Conservation (phyloP, 2,329 filamentous ascomycete species). For the Neofusicoccum parvum region DNA sequence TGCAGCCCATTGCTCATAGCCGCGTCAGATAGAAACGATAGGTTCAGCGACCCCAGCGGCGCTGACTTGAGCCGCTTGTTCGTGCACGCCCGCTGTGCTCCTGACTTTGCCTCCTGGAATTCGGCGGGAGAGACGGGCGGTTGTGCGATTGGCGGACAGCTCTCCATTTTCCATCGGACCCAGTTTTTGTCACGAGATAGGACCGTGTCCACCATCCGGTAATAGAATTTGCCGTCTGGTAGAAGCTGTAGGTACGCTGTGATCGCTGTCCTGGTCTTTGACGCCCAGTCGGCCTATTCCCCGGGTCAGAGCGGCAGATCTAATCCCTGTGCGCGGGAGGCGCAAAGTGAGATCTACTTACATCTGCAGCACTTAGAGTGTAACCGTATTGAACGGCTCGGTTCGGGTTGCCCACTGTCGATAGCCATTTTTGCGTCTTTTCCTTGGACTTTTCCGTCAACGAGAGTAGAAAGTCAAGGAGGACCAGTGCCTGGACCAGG, state of each 20-base stretch:
- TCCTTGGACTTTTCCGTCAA: constrained; percentile 76
- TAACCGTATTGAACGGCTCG: constrained; percentile 78
- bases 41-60: constrained; percentile 71
- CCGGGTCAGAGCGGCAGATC: constrained; percentile 10
- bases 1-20: constrained; percentile 65
- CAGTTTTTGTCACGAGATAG: constrained; percentile 96
- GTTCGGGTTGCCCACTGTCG: constrained; percentile 73
- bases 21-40: constrained; percentile 75
- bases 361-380: constrained; percentile 78
- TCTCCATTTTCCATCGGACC: constrained; percentile 97
- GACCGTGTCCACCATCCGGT: constrained; percentile 95
- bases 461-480: constrained; percentile 94
- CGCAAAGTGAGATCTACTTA: constrained; percentile 49
- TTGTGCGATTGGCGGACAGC: constrained; percentile 82
- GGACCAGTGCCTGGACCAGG: constrained; percentile 89
- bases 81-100: constrained; percentile 66
- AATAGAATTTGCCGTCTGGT: constrained; percentile 86
- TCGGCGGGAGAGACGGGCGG: constrained; percentile 69
- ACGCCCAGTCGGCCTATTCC: constrained; percentile 76
- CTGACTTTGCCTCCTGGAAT: constrained; percentile 69
- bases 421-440: constrained; percentile 61
- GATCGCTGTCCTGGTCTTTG: constrained; percentile 74
- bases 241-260: constrained; percentile 81
- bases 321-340: constrained; percentile 14
- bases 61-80: constrained; percentile 67